Conservation (phyloP, 176 grass and related monocot genomes). For the Pontederia paniculata region DNA sequence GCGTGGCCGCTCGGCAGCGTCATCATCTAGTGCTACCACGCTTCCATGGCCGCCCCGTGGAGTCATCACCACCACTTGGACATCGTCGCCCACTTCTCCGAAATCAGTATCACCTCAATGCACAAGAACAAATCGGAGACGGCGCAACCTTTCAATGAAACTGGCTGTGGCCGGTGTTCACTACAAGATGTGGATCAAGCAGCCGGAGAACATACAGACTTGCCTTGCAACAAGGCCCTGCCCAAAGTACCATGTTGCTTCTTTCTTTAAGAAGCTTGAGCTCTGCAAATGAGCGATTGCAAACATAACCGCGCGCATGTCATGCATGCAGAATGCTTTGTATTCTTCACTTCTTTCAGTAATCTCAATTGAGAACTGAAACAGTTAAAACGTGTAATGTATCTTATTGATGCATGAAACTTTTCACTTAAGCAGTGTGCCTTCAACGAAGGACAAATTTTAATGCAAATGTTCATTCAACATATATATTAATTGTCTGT, state of each 20-base stretch:
- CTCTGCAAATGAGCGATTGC: constrained; percentile 73
- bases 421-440: too few relatives aligned
- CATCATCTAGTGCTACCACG: constrained; percentile 81
- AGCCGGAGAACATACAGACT: constrained; percentile 70
- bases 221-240: constrained; percentile 67
- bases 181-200: constrained; percentile 82
- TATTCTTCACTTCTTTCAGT: too few relatives aligned
- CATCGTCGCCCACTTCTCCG: constrained; percentile 41
- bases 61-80: constrained; percentile 51
- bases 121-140: constrained; percentile 77
- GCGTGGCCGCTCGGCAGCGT: constrained; percentile 83
- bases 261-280: constrained; percentile 91
- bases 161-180: constrained; percentile 37
- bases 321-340: too few relatives aligned
- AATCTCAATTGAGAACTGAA: too few relatives aligned
- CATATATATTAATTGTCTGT: too few relatives aligned
- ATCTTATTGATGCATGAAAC: too few relatives aligned
- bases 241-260: constrained; percentile 55
- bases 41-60: constrained; percentile 58
- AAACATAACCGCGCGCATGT: too few relatives aligned
- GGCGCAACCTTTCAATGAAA: constrained; percentile 68
- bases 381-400: too few relatives aligned
- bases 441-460: too few relatives aligned
- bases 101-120: constrained; percentile 58
- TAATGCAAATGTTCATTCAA: too few relatives aligned